Evolutionary conservation across 176 grass and related monocot species (phyloP), one percentile per base, ranked within the genome.

Genomic region (Oryza nivara): DNA sequence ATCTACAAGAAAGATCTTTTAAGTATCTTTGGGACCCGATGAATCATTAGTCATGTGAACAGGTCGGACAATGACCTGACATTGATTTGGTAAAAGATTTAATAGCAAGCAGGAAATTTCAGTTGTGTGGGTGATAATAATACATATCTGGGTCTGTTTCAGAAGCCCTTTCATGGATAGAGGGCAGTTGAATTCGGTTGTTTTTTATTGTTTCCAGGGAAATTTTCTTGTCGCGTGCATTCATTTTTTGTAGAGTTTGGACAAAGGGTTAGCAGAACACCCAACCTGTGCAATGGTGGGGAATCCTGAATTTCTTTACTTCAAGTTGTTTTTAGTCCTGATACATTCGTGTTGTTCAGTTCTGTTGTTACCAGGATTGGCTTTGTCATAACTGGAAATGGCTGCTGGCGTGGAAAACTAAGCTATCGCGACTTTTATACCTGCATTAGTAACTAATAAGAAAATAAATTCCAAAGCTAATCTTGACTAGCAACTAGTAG

Each of bases 351-450:
- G 46, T 45, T 74, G 12, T 73, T 26, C 45, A 32, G 20, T 38
- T 82, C 30, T 82, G 35, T 61, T 78, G 73, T 28, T 78, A 12
- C 56, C 79, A 86, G 61, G 25, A 25, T 19, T 82, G 11, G 15
- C 58, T 63, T 66, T 36, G 15, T n/a, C 56, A 26, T 82, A 20
- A 58, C 7, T 40, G 45, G 67, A 44, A 82, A 15, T 23, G 10
- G 14, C 47, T 28, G 58, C 67, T 20, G 25, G 60, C 66, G 6
- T 76, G 48, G 47, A 63, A 75, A 75, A 75, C 35, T 70, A 61
- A 67, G 49, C 6, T 78, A n/a, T 26, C n/a, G 82, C 28, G 68
- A 82, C 60, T 86, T 49, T 22, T 73, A 68, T 73, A 38, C 25
- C 14, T 12, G 32, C 23, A 72, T 73, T 81, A 22, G 30, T 84